Evolutionary conservation across 768 basidiomycete species (phyloP), one percentile per base, ranked within the genome.

Genomic region (Pulveroboletus frians): DNA sequence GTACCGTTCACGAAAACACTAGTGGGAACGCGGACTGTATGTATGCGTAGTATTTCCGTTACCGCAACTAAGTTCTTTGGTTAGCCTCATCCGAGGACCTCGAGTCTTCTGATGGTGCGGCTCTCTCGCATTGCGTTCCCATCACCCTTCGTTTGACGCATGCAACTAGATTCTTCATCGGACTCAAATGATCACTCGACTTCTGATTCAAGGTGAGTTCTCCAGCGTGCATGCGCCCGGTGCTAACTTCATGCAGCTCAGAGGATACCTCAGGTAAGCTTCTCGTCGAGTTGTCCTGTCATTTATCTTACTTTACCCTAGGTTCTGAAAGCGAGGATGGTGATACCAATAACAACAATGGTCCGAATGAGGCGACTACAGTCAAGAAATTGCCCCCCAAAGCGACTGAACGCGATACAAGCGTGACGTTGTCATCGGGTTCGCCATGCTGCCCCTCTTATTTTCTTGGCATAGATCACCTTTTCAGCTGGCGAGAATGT

Each of bases 391-490:
- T 15, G 18, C 52, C 51, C 10, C 29, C 9, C 18, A 60, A 55
- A 38, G 21, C 34, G 14, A 39, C 17, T 4, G 61, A 63, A 18
- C 68, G 70, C 42, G 73, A 70, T 41, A 71, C 73, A 3, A 76
- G 73, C 53, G 63, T 44, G 21, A 77, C 73, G 8, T 55, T 75
- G 40, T 68, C 71, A 20, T 72, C 72, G 51, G 61, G 65, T 65
- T 47, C 15, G 57, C 6, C 42, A n/a, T 6, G 4, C 17, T 26
- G 34, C 27, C 34, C 9, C 17, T 30, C 6, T 20, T n/a, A 4
- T 17, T 5, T 35, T 38, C 32, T 39, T 34, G 21, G 23, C 49
- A 13, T 47, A 48, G 18, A 55, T 34, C 8, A n/a, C 37, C 10
- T 13, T n/a, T 29, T 29, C 31, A 57, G 54, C 44, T n/a, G 60